These are phyloP conservation scores for Gaeumannomyces tritici DNA, from an alignment of 2,329 filamentous ascomycete species.

Conservation along the genomic window DNA sequence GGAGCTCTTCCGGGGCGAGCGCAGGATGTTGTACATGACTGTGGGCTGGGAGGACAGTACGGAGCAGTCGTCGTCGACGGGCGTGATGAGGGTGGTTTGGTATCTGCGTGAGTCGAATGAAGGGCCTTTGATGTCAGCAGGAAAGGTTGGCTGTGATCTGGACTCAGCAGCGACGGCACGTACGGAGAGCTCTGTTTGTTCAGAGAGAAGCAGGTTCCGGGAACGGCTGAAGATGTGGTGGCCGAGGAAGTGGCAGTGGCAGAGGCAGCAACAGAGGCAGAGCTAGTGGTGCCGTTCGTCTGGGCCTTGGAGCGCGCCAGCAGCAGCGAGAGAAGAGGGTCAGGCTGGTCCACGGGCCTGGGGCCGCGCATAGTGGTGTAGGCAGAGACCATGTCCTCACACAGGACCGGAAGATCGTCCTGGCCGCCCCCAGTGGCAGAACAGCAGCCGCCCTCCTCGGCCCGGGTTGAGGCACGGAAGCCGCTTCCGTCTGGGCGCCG, in stretches of 20 bases:
- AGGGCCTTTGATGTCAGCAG: neutral
- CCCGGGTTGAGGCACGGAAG: neutral
- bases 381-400: slow-evolving; percentile 15
- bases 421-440: neutral
- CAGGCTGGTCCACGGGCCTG: slow-evolving; percentile 10
- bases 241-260: too few relatives aligned
- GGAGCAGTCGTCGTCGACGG: neutral
- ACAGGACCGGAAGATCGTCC: slow-evolving; percentile 4
- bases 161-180: neutral
- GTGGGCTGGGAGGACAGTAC: neutral
- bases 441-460: neutral
- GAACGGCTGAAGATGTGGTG: neutral
- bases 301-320: slow-evolving; percentile 7
- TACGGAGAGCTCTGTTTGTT: neutral
- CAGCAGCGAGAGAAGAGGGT: slow-evolving; percentile 20
- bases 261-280: too few relatives aligned
- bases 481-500: neutral
- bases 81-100: slow-evolving; percentile 3
- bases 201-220: neutral
- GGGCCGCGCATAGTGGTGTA: slow-evolving; percentile 24
- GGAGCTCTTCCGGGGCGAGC: neutral
- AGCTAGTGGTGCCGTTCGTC: slow-evolving; percentile 2
- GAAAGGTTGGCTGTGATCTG: neutral
- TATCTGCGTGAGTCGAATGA: neutral
- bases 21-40: slow-evolving; percentile 1